Base-by-base conservation (phyloP, 208 protist genomes). In the Giardia muris region DNA sequence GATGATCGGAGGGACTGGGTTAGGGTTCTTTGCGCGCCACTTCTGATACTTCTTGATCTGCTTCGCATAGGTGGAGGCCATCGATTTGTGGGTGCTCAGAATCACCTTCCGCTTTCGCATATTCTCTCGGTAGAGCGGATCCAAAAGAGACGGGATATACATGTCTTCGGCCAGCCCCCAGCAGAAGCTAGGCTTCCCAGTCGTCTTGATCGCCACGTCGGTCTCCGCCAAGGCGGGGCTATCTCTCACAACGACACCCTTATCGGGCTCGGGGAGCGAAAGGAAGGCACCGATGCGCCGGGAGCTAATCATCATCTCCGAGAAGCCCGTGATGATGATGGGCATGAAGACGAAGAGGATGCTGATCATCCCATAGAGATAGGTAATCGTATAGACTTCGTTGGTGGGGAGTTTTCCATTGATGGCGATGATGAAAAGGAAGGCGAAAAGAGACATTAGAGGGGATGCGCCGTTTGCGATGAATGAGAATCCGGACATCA, bases 271-370 rank as follows among this genome's bases (percentile, higher is more conserved):
- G 48, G 3, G 39, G 19, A 92, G 46, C 46, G 43, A 43, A 46
- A 93, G n/a, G 43, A 93, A 93, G 0, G 46, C 45, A n/a, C 47
- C 10, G n/a, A 93, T 76, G 46, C 93, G 42, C 22, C 43, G 86
- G 42, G 43, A 10, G 46, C 47, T 48, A 19, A 93, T 86, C 47
- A 48, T 92, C 0, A 45, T 48, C 1, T 92, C 30, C 43, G 87
- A 22, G 45, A 91, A 22, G 3, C 44, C 43, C 30, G 3, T 47
- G 2, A 93, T 19, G 2, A 92, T 3, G 42, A 46, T 88, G 2
- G 91, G 46, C 46, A 91, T 2, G 22, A 67, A 48, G 43, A 67
- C 47, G 2, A 92, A 0, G 10, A 88, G 46, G 19, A 92, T 3
- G 45, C 30, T 30, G 1, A 93, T 4, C 1, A 43, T 86, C 0